Base-by-base conservation (phyloP, 129 eudicot species). In the Calendula officinalis region DNA sequence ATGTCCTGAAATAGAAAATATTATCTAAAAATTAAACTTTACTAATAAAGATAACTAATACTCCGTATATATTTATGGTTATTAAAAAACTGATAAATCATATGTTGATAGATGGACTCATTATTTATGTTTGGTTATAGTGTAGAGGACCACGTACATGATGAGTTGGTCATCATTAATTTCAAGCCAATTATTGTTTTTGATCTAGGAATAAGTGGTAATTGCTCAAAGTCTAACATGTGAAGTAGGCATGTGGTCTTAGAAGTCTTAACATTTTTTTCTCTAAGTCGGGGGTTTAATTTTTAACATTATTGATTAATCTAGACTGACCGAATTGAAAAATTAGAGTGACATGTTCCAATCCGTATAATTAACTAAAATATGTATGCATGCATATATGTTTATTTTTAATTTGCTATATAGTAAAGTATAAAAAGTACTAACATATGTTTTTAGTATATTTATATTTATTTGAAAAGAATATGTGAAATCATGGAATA, bases 111-210 rank as follows among this genome's bases (percentile, higher is more conserved):
- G 60, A 3, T 32, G 41, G 41, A 35, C 35, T 53, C 11, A 12
- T 62, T 45, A 15, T 11, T 13, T 53, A n/a, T 43, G 12, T 54
- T 35, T 12, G 37, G 51, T 45, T 42, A 12, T 49, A 36, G 48
- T 42, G 17, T 30, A 22, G 38, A 15, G 48, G 56, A 62, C 56
- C 64, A 62, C n/a, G n/a, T n/a, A n/a, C 65, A 40, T 54, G 58
- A 40, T 54, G 58, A 63, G 71, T 54, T 55, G 40, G 34, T 57
- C 48, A 45, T 45, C 58, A 56, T 56, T 46, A 56, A 69, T 15
- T 56, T 27, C 57, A 34, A 45, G 10, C 56, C 74, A 69, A 35
- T 69, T 57, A 69, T 69, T 69, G 22, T 14, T 30, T 7, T 7
- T 36, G 3, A 6, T 22, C 32, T 35, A 8, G 58, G 49, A 44